phyloP scores from a whole-genome alignment of 495 filamentous ascomycete genomes.

The Penicillium simplicissimum region DNA sequence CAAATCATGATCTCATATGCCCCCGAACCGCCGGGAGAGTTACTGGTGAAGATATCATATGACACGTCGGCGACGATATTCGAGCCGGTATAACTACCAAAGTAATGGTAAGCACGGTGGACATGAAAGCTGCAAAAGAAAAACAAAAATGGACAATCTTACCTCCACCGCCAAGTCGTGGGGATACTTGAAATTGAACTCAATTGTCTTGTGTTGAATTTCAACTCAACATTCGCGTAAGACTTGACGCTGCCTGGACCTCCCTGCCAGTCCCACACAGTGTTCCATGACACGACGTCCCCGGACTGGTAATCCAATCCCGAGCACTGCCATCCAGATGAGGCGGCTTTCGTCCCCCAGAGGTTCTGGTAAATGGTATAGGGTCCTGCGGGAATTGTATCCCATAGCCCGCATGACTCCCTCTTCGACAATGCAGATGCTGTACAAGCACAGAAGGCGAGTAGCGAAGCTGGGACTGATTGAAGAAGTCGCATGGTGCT shows the following conservation, averaged over 20 bases:
- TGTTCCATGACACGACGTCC: slow-evolving; percentile 45
- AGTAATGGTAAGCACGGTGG: not conserved
- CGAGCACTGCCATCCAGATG: slow-evolving; percentile 53
- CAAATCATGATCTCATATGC: slow-evolving; percentile 64
- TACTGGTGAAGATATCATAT: slow-evolving; percentile 40
- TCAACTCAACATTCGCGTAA: slow-evolving; percentile 47
- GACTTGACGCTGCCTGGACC: slow-evolving; percentile 47
- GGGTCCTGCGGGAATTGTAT: not conserved
- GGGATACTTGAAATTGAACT: slow-evolving; percentile 41
- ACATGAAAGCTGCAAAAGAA: too few relatives aligned
- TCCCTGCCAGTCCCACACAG: slow-evolving; percentile 51
- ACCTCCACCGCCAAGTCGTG: slow-evolving; percentile 25
- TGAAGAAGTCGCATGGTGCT: not conserved
- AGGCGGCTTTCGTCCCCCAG: slow-evolving; percentile 36
- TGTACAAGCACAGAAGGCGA: not conserved
- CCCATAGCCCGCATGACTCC: not conserved
- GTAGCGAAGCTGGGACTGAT: not conserved
- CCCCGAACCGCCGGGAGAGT: slow-evolving; percentile 47
- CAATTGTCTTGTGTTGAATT: slow-evolving; percentile 36
- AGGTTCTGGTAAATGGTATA: slow-evolving; percentile 36
- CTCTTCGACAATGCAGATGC: not conserved
- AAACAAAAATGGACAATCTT: not conserved
- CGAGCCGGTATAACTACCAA: slow-evolving; percentile 4
- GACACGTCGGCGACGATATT: slow-evolving; percentile 7
- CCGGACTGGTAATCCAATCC: slow-evolving; percentile 9